Evolutionary conservation across 2,329 filamentous ascomycete genomes (phyloP).

Genomic region (Phyllosticta paracitricarpa): DNA sequence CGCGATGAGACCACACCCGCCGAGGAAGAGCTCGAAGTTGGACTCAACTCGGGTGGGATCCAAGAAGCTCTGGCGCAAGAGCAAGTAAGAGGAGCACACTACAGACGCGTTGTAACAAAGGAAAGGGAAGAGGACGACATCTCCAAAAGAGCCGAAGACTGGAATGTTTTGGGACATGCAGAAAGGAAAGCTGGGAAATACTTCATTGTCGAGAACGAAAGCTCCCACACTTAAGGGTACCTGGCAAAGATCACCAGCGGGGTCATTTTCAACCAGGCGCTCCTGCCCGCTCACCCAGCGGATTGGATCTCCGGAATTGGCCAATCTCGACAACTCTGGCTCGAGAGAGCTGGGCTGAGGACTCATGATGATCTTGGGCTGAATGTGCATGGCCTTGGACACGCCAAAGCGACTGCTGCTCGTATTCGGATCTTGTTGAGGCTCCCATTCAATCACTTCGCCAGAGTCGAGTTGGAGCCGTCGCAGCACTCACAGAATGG

Average conservation of each 20-base stretch:
- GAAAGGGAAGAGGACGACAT: conserved; percentile 52
- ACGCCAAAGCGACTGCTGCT: too few relatives aligned
- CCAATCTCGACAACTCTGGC: neutral
- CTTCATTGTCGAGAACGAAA: conserved; percentile 64
- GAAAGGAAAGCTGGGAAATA: conserved; percentile 58
- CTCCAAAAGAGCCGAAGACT: conserved; percentile 48
- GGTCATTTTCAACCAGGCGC: neutral
- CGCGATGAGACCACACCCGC: conserved; percentile 63
- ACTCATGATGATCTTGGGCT: too few relatives aligned
- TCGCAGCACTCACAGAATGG: neutral
- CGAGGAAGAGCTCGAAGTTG: conserved; percentile 48
- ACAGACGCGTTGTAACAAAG: conserved; percentile 41
- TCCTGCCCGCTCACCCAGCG: too few relatives aligned
- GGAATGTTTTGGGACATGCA: conserved; percentile 61
- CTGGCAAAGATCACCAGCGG: neutral
- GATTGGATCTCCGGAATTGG: too few relatives aligned
- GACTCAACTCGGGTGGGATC: conserved; percentile 43
- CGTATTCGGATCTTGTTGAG: too few relatives aligned
- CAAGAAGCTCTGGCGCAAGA: conserved; percentile 50
- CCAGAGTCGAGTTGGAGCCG: neutral
- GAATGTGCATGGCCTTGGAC: too few relatives aligned
- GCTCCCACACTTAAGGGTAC: conserved; percentile 15
- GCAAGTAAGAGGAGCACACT: conserved; percentile 45
- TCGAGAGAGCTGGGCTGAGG: too few relatives aligned
- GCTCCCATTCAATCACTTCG: too few relatives aligned